Percentiles rank a stretch among this genome's conserved stretches.
Conservation (phyloP, 2,329 filamentous ascomycete species). For the Aspergillus chevalieri region DNA sequence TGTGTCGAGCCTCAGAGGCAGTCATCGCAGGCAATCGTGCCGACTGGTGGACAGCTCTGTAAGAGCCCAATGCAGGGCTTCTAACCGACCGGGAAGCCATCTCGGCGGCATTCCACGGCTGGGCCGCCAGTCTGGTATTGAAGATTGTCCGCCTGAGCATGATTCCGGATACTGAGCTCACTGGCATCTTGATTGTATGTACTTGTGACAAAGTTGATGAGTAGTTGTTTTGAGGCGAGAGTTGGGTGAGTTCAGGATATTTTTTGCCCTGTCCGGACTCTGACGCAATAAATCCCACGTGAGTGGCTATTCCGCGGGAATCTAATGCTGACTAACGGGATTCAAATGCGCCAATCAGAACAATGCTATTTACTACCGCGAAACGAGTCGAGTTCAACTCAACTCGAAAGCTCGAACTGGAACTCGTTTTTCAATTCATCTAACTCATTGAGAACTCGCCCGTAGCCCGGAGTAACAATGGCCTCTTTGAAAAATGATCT, state of each 20-base stretch:
- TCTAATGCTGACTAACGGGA: constrained; percentile 24
- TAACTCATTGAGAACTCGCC: no score
- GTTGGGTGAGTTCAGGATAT: constrained; percentile 3
- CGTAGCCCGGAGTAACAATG: no score
- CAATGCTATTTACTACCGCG: neutral
- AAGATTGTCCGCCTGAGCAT: constrained; percentile 27
- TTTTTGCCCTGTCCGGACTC: constrained; percentile 15
- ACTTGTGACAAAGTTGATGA: neutral
- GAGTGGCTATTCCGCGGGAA: constrained; percentile 5
- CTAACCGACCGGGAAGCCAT: constrained; percentile 22
- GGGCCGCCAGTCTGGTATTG: constrained; percentile 15
- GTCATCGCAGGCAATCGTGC: constrained; percentile 43
- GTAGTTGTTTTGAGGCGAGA: neutral
- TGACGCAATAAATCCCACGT: constrained; percentile 30
- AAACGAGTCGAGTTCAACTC: no score
- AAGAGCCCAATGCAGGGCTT: constrained; percentile 23
- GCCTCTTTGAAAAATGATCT: no score
- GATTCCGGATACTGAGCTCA: constrained; percentile 25
- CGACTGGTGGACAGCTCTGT: constrained; percentile 39
- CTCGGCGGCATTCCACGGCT: constrained; percentile 15
- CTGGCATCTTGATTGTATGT: constrained; percentile 21
- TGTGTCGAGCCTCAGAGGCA: constrained; percentile 40
- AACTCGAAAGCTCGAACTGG: no score
- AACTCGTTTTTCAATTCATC: no score
- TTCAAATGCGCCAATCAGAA: neutral